These are phyloP conservation scores for Chloromonas sp. DNA, from an alignment of 163 green algal genomes.

Conservation along the genomic window DNA sequence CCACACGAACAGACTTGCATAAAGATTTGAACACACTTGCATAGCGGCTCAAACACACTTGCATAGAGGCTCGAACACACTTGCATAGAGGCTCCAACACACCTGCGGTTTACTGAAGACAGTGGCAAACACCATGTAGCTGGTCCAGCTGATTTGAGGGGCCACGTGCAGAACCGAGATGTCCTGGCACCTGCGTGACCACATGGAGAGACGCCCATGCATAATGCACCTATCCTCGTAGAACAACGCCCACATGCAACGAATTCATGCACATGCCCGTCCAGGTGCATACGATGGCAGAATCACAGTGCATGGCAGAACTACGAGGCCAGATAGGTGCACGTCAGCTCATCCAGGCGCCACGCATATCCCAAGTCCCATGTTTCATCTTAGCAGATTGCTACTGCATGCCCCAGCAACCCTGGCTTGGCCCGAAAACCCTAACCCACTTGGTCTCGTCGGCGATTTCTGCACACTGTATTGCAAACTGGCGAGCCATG, in stretches of 20 bases:
- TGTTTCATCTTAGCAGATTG: not conserved
- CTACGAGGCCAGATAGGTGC: not conserved
- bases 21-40: not conserved
- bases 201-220: not conserved
- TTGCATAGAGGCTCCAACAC: not conserved
- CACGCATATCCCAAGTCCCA: not conserved
- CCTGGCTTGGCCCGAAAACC: no score
- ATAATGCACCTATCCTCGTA: not conserved
- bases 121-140: slow-evolving; percentile 51
- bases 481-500: not conserved
- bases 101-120: slow-evolving; percentile 33
- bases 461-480: not conserved
- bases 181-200: slow-evolving; percentile 38
- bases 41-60: not conserved
- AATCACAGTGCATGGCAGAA: not conserved
- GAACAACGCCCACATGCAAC: not conserved
- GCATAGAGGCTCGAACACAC: not conserved
- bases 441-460: not conserved
- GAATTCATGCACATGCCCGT: not conserved
- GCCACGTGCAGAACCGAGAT: slow-evolving; percentile 55
- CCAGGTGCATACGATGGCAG: not conserved
- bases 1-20: no score
- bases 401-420: not conserved
- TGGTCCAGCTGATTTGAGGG: slow-evolving; percentile 50
- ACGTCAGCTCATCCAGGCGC: not conserved